A percentile compares a stretch with the other conserved stretches of the same genome.
phyloP scores from a whole-genome alignment of 495 filamentous ascomycete genomes.

The Cairneyella variabilis region DNA sequence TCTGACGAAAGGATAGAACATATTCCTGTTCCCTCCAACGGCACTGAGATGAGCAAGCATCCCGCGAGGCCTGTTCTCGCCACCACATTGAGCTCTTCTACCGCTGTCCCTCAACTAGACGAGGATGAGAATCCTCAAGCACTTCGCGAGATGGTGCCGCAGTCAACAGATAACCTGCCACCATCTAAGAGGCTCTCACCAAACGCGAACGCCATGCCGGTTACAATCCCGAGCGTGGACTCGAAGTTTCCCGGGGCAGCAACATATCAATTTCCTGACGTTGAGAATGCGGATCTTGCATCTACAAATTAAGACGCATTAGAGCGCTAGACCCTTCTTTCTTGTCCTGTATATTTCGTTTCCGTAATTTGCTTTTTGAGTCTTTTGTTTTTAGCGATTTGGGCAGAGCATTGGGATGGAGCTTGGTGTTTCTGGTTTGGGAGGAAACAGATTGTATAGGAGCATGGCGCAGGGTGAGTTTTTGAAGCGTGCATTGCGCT shows the following conservation, averaged over 20 bases:
- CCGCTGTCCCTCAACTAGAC: not conserved
- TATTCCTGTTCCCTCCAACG: conserved; percentile 7
- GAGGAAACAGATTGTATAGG: not conserved
- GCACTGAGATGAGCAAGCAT: conserved; percentile 10
- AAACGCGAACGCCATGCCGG: conserved; percentile 16
- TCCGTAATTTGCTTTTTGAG: no score
- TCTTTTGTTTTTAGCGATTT: no score
- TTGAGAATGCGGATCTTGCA: not conserved
- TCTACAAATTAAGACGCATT: not conserved
- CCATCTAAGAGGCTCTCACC: conserved; percentile 8
- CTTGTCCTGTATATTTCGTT: no score
- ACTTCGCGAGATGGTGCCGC: conserved; percentile 9
- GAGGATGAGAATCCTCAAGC: not conserved
- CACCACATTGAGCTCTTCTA: conserved; percentile 19
- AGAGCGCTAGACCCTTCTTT: no score
- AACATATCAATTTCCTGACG: conserved; percentile 7
- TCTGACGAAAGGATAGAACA: conserved; percentile 14
- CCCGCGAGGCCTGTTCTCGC: conserved; percentile 10
- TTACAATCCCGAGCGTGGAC: conserved; percentile 12
- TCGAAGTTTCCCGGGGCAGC: conserved; percentile 13
- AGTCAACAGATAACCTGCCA: conserved; percentile 14
- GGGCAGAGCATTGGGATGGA: conserved; percentile 8
- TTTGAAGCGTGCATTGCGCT: no score
- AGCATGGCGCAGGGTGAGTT: no score
- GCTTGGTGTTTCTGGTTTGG: conserved; percentile 11